Evolutionary conservation across 2,329 filamentous ascomycete genomes (phyloP).

Genomic region (Biscogniauxia marginata): DNA sequence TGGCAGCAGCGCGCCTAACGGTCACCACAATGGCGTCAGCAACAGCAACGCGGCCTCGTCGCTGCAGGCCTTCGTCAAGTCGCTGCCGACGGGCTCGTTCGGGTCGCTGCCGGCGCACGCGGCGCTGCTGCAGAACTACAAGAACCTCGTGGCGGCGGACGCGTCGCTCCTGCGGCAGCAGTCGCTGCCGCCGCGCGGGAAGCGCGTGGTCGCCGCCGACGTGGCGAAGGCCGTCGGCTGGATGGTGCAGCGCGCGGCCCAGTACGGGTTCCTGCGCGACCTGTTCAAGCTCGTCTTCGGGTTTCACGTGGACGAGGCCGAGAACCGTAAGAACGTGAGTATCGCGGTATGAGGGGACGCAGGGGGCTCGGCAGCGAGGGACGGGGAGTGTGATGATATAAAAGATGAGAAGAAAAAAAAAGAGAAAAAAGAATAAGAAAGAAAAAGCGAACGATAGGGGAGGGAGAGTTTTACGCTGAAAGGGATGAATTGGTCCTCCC

Average conservation of each 20-base stretch:
- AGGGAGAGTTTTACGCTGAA: no score
- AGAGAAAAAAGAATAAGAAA: background rate
- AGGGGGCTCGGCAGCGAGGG: no score
- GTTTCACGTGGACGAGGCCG: conserved; percentile 76
- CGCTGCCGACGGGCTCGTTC: conserved; percentile 74
- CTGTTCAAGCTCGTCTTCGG: conserved; percentile 83
- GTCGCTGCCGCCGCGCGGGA: conserved; percentile 56
- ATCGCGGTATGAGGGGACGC: conserved; percentile 53
- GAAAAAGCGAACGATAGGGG: background rate
- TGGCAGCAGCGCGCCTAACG: no score
- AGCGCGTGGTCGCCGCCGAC: conserved; percentile 66
- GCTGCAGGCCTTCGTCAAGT: conserved; percentile 74
- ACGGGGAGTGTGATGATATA: no score
- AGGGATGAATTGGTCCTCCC: background rate
- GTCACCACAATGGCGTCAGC: no score
- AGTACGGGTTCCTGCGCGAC: conserved; percentile 79
- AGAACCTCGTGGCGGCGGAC: conserved; percentile 74
- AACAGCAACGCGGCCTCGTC: conserved; percentile 46
- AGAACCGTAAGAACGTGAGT: conserved; percentile 62
- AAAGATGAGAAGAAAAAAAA: background rate
- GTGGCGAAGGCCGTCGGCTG: conserved; percentile 76
- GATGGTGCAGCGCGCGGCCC: conserved; percentile 66
- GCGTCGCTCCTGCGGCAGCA: conserved; percentile 63
- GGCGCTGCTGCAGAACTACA: conserved; percentile 74
- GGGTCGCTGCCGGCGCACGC: conserved; percentile 70